Evolutionary conservation across 208 protist species (phyloP).

Genomic region (Wallacemonas rigidus): DNA sequence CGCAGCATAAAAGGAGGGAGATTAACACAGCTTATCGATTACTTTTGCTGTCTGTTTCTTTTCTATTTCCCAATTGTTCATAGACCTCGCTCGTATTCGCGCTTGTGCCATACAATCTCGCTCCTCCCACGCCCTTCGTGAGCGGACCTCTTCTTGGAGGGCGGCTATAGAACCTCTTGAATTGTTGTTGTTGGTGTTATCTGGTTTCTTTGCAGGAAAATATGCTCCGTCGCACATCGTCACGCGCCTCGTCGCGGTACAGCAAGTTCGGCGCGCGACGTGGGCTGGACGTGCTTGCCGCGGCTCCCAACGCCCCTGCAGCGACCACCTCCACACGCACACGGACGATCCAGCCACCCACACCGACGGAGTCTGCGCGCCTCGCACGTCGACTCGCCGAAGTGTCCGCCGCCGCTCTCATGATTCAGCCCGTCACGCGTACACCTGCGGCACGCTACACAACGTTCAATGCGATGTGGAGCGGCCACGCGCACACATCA

Average conservation of each 20-base stretch:
- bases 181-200: no score
- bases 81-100: no score
- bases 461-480: constrained; percentile 14
- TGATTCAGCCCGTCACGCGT: background rate
- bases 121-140: no score
- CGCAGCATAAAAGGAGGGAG: no score
- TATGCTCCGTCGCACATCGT: constrained; percentile 13
- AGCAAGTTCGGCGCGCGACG: background rate
- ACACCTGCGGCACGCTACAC: constrained; percentile 10
- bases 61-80: no score
- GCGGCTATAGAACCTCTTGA: no score
- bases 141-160: no score
- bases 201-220: background rate
- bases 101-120: no score
- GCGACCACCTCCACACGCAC: background rate
- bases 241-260: constrained; percentile 11
- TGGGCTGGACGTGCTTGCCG: background rate
- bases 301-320: background rate
- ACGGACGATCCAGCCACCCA: constrained; percentile 8
- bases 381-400: constrained; percentile 8
- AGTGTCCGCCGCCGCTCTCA: constrained; percentile 2
- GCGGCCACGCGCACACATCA: background rate
- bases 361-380: background rate
- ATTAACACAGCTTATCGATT: no score
- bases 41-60: no score